Conservation (phyloP, 2,329 filamentous ascomycete species). For the Remersonia thermophila region DNA sequence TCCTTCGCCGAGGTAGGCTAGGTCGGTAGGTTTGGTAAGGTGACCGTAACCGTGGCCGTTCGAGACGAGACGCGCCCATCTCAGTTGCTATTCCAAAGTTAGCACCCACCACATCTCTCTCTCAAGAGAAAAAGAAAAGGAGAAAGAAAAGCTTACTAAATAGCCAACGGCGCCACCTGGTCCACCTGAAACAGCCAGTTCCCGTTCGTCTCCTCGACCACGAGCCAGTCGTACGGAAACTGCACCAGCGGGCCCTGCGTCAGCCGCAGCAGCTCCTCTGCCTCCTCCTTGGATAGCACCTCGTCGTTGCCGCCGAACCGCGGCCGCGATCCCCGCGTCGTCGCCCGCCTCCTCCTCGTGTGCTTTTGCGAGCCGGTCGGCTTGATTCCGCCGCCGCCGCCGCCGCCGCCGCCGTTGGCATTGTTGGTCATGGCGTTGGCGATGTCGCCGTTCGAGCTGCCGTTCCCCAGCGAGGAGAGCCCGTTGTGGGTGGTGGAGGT, state of each 20-base stretch:
- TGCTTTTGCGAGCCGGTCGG: slow-evolving; percentile 41
- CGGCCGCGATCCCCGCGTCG: slow-evolving; percentile 55
- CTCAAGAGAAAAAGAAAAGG: not conserved
- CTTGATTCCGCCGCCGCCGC: slow-evolving; percentile 16
- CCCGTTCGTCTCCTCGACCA: slow-evolving; percentile 79
- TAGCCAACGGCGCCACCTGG: slow-evolving; percentile 88
- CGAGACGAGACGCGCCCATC: too few species aligned
- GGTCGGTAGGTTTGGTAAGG: too few species aligned
- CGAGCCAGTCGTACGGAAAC: slow-evolving; percentile 94
- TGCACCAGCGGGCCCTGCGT: slow-evolving; percentile 81
- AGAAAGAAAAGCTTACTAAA: slow-evolving; percentile 59
- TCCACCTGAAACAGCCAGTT: slow-evolving; percentile 98
- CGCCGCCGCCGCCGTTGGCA: slow-evolving; percentile 17
- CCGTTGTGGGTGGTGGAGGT: too few species aligned
- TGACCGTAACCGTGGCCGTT: too few species aligned
- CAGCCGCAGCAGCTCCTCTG: slow-evolving; percentile 68
- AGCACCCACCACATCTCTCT: too few species aligned
- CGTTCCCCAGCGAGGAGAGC: too few species aligned
- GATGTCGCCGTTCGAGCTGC: too few species aligned
- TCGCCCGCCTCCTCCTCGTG: slow-evolving; percentile 38
- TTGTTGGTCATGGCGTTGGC: too few species aligned
- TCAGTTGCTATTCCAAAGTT: too few species aligned
- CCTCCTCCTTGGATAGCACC: slow-evolving; percentile 60
- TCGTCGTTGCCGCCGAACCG: slow-evolving; percentile 59
- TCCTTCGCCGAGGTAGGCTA: too few species aligned